Evolutionary conservation across 768 basidiomycete species (phyloP), one percentile per base, ranked within the genome.

Genomic region (Boletus bicolor): DNA sequence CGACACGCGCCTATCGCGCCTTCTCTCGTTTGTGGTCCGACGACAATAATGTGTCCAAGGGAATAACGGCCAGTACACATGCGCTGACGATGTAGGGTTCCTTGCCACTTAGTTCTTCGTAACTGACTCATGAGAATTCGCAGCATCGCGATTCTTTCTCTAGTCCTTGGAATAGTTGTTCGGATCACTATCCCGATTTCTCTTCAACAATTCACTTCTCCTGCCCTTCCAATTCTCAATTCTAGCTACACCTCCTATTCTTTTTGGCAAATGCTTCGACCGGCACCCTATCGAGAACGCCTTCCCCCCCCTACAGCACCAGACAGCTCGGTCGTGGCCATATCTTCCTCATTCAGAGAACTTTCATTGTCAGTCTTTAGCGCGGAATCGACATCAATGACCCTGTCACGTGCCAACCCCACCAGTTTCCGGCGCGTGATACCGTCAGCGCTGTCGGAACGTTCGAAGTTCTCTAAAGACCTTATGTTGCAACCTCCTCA

Each of bases 61-160:
- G 72, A 44, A 56, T 76, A 28, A 71, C 79, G n/a, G 75, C 74
- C 48, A 76, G 83, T 26, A 74, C 78, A 45, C 82, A 85, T 63
- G 77, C 86, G 36, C 75, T 85, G 46, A 87, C 85, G 21, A 72
- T 90, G 88, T 89, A 75, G n/a, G 84, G 41, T 51, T 51, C 41
- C 9, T 65, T 54, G 30, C 51, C 44, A 51, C 19, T 26, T 45
- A 59, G 39, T 61, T 55, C 3, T 58, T 43, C 35, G 53, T 38
- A 17, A 41, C 30, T 53, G 12, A 49, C 64, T 64, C 24, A 66
- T 50, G 30, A 28, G 26, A 49, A 42, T 57, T 30, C 44, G n/a
- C 58, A 90, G 88, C 46, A 79, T 90, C 56, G 85, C 87, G 1
- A 68, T 90, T 46, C 72, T 90, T 59, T 86, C 86, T 38, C 75